These are phyloP conservation scores for Chytriomyces sp. DNA, from an alignment of 192 early-diverging fungal genomes.

Conservation along the genomic window DNA sequence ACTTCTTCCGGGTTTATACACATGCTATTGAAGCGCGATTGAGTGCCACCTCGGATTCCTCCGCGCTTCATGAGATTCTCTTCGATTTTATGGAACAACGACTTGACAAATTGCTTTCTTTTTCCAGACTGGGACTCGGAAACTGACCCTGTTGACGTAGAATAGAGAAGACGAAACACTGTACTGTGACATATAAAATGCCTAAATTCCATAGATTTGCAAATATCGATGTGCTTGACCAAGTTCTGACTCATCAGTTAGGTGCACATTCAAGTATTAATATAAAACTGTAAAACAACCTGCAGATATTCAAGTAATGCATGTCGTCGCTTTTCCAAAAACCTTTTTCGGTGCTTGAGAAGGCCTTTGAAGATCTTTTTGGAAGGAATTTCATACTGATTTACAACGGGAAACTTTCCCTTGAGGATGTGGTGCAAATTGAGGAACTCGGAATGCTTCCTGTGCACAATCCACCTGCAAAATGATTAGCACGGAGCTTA, in stretches of 20 bases:
- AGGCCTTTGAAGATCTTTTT: conserved; percentile 64
- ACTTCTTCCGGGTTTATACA: too few relatives aligned
- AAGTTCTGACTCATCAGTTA: conserved; percentile 36
- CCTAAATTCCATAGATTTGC: conserved; percentile 63
- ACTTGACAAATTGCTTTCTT: conserved; percentile 44
- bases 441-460: conserved; percentile 86
- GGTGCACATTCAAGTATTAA: not conserved
- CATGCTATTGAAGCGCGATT: conserved; percentile 15
- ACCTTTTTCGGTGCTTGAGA: conserved; percentile 61
- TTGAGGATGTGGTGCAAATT: conserved; percentile 74
- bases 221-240: conserved; percentile 68
- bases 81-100: conserved; percentile 75
- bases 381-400: conserved; percentile 69
- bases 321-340: conserved; percentile 70
- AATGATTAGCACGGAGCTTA: not conserved
- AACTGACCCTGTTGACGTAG: not conserved
- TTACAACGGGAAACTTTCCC: conserved; percentile 58
- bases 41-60: not conserved
- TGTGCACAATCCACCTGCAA: conserved; percentile 39
- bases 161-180: conserved; percentile 25
- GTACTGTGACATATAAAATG: conserved; percentile 67
- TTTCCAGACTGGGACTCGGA: not conserved
- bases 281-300: conserved; percentile 12
- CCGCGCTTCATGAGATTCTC: conserved; percentile 32
- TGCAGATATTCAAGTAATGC: conserved; percentile 74